phyloP scores from a whole-genome alignment of 1,284 basidiomycete genomes.

The Malassezia caprae region DNA sequence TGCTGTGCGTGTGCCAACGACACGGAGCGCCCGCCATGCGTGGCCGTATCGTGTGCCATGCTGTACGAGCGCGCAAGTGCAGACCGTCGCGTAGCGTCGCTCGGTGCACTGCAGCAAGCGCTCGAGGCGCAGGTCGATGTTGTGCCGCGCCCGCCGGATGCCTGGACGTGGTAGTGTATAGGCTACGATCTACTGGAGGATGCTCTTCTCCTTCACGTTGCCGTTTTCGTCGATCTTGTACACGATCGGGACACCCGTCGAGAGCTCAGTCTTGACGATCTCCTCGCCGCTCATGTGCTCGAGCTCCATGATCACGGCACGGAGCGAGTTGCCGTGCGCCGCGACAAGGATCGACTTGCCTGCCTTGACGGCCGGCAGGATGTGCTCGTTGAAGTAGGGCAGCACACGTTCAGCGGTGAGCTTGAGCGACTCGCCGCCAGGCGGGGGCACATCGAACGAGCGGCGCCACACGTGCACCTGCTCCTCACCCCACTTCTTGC shows the following conservation, averaged over 20 bases:
- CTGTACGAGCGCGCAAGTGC: conserved; percentile 27
- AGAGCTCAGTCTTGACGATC: conserved; percentile 50
- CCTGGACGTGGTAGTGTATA: conserved; percentile 8
- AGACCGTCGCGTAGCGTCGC: not conserved
- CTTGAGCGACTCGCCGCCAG: conserved; percentile 50
- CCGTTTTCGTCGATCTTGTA: conserved; percentile 49
- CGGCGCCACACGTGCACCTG: conserved; percentile 50
- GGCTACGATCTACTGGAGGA: conserved; percentile 24
- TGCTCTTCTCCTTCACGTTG: conserved; percentile 44
- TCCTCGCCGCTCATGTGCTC: conserved; percentile 49
- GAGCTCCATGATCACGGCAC: conserved; percentile 50
- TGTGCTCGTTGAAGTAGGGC: conserved; percentile 50
- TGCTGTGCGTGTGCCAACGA: conserved; percentile 28
- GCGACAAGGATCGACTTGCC: conserved; percentile 51
- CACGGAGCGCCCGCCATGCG: conserved; percentile 21
- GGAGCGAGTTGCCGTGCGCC: conserved; percentile 51
- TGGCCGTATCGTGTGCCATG: conserved; percentile 37
- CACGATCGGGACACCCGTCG: conserved; percentile 51
- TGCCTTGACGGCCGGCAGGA: conserved; percentile 46
- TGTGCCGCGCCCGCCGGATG: not conserved
- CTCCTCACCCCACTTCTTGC: conserved; percentile 51
- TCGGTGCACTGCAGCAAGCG: not conserved
- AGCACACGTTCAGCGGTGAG: conserved; percentile 50
- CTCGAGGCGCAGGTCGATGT: not conserved
- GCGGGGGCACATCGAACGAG: conserved; percentile 49